Evolutionary conservation across 805 yeast species (phyloP).

Genomic region (Alloascoidea africana): DNA sequence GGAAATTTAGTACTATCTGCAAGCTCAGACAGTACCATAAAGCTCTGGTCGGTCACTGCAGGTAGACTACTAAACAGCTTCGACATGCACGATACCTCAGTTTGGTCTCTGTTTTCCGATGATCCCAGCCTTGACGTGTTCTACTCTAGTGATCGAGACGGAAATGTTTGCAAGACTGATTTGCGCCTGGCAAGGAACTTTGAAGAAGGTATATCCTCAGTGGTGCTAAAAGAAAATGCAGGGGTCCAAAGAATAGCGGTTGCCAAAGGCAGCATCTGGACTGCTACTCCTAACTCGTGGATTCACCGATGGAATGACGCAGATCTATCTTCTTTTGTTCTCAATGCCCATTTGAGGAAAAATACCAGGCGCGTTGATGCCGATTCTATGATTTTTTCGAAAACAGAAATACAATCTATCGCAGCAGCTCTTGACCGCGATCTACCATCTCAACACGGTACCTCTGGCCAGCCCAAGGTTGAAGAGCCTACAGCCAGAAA

Average conservation of each 20-base stretch:
- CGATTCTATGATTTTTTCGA: neutral
- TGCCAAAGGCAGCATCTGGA: slow-evolving; percentile 20
- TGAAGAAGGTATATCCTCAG: slow-evolving; percentile 14
- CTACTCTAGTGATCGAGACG: slow-evolving; percentile 63
- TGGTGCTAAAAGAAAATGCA: slow-evolving; percentile 18
- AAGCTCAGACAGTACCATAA: slow-evolving; percentile 65
- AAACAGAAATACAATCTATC: neutral
- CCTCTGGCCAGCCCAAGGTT: neutral
- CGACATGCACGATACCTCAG: slow-evolving; percentile 55
- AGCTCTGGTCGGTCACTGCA: slow-evolving; percentile 65
- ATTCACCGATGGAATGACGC: slow-evolving; percentile 20
- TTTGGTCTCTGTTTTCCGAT: slow-evolving; percentile 52
- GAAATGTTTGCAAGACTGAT: slow-evolving; percentile 47
- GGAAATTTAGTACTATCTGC: slow-evolving; percentile 47
- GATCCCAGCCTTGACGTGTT: slow-evolving; percentile 30
- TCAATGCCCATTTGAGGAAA: neutral
- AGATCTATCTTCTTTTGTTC: slow-evolving; percentile 5
- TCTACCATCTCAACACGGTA: neutral
- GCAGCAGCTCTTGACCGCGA: neutral
- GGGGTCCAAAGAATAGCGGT: slow-evolving; percentile 21
- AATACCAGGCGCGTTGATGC: neutral
- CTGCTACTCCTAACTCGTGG: slow-evolving; percentile 23
- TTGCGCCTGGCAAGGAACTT: slow-evolving; percentile 18
- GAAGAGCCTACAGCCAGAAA: neutral
- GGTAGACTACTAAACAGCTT: slow-evolving; percentile 35